Conservation (phyloP, 192 early-diverging fungal species). For the Neocallimastix lanati region DNA sequence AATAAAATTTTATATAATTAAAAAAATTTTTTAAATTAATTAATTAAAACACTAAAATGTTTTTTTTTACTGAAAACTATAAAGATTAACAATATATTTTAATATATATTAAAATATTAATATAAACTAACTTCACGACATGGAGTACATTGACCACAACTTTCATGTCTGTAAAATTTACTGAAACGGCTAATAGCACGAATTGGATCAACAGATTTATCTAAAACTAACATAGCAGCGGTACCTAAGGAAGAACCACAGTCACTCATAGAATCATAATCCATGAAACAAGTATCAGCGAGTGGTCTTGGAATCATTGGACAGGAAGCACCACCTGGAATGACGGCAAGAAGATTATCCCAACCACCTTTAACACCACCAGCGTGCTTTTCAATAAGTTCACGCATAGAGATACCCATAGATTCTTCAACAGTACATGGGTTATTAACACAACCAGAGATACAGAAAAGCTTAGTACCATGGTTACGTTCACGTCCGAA, state of each 20-base stretch:
- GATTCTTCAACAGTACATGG: conserved; percentile 97
- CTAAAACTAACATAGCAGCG: conserved; percentile 95
- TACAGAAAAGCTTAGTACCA: conserved; percentile 94
- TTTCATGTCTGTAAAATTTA: conserved; percentile 94
- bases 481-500: conserved; percentile 84
- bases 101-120: too few relatives aligned
- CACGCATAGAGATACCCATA: conserved; percentile 89
- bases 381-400: conserved; percentile 85
- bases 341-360: conserved; percentile 94
- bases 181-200: conserved; percentile 76
- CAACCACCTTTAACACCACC: conserved; percentile 95
- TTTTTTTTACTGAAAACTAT: too few relatives aligned
- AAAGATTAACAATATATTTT: too few relatives aligned
- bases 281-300: conserved; percentile 84
- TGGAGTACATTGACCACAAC: conserved; percentile 97
- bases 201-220: conserved; percentile 92
- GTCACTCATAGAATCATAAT: conserved; percentile 94
- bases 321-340: conserved; percentile 88
- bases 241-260: conserved; percentile 85
- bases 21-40: too few relatives aligned
- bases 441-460: conserved; percentile 94
- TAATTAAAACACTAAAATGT: too few relatives aligned
- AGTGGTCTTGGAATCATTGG: conserved; percentile 26
- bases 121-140: conserved; percentile 84
- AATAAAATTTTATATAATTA: too few relatives aligned